Conservation (phyloP, 2,329 filamentous ascomycete species). For the Juglanconis oblonga region DNA sequence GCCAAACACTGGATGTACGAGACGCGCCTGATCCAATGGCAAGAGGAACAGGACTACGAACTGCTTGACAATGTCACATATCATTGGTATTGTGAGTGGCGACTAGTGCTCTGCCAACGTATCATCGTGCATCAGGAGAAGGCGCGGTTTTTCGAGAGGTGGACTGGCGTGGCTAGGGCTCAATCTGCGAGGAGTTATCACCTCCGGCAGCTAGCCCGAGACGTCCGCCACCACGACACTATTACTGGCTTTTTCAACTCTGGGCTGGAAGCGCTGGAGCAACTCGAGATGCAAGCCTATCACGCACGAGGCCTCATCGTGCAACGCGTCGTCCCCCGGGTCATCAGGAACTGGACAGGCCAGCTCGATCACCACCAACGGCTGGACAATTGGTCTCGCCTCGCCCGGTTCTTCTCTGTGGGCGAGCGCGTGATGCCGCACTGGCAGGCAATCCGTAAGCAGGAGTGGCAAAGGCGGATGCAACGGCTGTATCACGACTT, state of each 20-base stretch:
- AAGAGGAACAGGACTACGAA: slow-evolving; percentile 9
- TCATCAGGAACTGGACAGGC: slow-evolving; percentile 9
- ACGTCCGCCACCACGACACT: slow-evolving; percentile 17
- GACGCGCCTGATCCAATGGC: slow-evolving; percentile 10
- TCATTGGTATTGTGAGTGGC: slow-evolving; percentile 19
- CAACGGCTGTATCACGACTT: slow-evolving; percentile 23
- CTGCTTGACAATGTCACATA: slow-evolving; percentile 13
- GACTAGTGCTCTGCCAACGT: slow-evolving; percentile 13
- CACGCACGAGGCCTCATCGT: slow-evolving; percentile 14
- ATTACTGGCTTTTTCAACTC: slow-evolving; percentile 18
- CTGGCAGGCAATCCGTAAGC: slow-evolving; percentile 13
- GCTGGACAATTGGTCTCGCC: slow-evolving; percentile 10
- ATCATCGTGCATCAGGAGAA: slow-evolving; percentile 14
- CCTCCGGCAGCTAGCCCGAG: slow-evolving; percentile 14
- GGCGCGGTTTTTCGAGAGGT: slow-evolving; percentile 15
- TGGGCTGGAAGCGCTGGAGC: slow-evolving; percentile 14
- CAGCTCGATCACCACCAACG: slow-evolving; percentile 7
- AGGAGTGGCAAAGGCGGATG: slow-evolving; percentile 23
- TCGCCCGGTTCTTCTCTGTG: slow-evolving; percentile 7
- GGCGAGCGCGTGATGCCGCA: slow-evolving; percentile 14
- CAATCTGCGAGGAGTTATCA: slow-evolving; percentile 8
- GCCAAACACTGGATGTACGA: slow-evolving; percentile 18
- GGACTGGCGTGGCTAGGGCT: slow-evolving; percentile 3
- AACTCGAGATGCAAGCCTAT: slow-evolving; percentile 11
- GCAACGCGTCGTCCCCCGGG: slow-evolving; percentile 6